Conservation (phyloP, 2,329 filamentous ascomycete genomes). For the Metarhizium rileyi region DNA sequence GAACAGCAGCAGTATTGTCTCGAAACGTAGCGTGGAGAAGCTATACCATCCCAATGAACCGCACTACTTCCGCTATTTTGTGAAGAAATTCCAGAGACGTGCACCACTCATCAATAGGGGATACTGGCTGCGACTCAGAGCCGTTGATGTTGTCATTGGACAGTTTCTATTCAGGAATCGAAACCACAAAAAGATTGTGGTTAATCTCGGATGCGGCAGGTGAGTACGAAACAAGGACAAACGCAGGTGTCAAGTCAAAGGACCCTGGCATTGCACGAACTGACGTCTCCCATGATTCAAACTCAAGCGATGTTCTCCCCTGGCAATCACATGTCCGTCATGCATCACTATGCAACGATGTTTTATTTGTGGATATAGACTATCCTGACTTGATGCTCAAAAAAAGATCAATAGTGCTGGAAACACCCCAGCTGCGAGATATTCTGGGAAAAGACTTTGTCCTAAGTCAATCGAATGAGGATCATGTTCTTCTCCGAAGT, state of each 20-base stretch:
- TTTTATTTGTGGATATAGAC: constrained; percentile 75
- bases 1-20: constrained; percentile 86
- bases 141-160: constrained; percentile 64
- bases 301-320: constrained; percentile 69
- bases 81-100: constrained; percentile 70
- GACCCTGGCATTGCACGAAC: constrained; percentile 1
- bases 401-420: constrained; percentile 60
- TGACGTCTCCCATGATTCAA: neutral
- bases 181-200: constrained; percentile 53
- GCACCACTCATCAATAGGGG: constrained; percentile 86
- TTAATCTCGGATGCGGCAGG: constrained; percentile 89
- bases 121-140: constrained; percentile 78
- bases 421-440: constrained; percentile 45
- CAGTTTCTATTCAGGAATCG: constrained; percentile 53
- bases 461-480: constrained; percentile 28
- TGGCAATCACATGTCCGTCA: constrained; percentile 72
- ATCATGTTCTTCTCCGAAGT: constrained; percentile 50
- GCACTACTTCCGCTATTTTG: constrained; percentile 82
- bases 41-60: constrained; percentile 69
- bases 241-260: neutral
- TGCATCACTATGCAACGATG: constrained; percentile 43
- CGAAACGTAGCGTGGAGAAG: constrained; percentile 85
- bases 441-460: constrained; percentile 22
- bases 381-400: constrained; percentile 69
- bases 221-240: constrained; percentile 36